Percentiles rank a stretch among this genome's conserved stretches.
phyloP scores from a whole-genome alignment of 768 basidiomycete species.

The Amanita jacksonii region DNA sequence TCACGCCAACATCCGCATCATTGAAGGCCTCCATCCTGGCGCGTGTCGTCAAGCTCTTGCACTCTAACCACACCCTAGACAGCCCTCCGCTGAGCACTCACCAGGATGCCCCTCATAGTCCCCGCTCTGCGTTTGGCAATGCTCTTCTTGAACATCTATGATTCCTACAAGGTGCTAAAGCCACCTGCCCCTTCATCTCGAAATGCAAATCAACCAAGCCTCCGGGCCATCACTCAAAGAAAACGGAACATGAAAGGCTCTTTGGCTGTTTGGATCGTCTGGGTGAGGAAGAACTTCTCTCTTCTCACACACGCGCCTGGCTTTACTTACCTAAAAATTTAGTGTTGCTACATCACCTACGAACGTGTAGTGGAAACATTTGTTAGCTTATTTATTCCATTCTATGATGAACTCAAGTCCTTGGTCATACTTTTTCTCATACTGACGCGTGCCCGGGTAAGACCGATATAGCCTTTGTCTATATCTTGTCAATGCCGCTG shows the following conservation, averaged over 20 bases:
- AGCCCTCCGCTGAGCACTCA: neutral
- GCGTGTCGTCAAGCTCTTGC: neutral
- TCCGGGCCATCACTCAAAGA: constrained; percentile 59
- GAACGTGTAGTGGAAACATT: constrained; percentile 59
- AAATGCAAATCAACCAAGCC: constrained; percentile 53
- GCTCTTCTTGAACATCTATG: constrained; percentile 73
- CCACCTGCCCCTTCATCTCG: constrained; percentile 43
- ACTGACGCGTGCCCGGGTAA: constrained; percentile 63
- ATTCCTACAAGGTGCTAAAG: constrained; percentile 79
- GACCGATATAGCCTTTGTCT: constrained; percentile 15
- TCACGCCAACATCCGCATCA: neutral
- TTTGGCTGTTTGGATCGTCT: constrained; percentile 78
- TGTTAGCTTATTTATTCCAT: constrained; percentile 66
- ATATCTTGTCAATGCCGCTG: neutral
- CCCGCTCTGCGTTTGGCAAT: constrained; percentile 59
- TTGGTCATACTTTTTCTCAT: constrained; percentile 65
- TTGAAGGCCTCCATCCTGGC: no score
- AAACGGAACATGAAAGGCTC: constrained; percentile 84
- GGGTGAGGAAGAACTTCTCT: constrained; percentile 39
- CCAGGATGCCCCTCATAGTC: constrained; percentile 57
- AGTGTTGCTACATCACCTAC: constrained; percentile 63
- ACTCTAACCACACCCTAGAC: neutral
- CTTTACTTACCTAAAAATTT: constrained; percentile 10
- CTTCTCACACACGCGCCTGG: neutral
- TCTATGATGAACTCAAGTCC: constrained; percentile 78